Evolutionary conservation across 2,329 filamentous ascomycete species (phyloP).

Genomic region (Hymenoscyphus fructigenus): DNA sequence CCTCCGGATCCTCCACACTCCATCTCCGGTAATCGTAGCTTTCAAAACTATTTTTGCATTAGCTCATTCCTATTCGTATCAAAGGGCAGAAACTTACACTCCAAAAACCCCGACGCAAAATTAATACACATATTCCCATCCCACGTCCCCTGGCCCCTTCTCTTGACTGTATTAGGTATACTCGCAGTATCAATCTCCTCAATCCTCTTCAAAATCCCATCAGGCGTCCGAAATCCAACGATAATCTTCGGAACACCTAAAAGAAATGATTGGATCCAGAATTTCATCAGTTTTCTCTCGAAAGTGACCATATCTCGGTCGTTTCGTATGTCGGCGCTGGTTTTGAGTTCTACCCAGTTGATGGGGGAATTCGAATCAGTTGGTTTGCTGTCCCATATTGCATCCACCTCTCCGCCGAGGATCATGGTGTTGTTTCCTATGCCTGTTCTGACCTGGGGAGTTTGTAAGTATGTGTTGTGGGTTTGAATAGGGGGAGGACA

Average conservation of each 20-base stretch:
- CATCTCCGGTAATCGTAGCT: conserved; percentile 60
- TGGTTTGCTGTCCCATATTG: conserved; percentile 84
- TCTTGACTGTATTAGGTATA: conserved; percentile 75
- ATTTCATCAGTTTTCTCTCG: conserved; percentile 88
- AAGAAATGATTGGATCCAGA: conserved; percentile 95
- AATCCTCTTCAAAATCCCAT: conserved; percentile 69
- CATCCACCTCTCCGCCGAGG: conserved; percentile 92
- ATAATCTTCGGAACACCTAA: conserved; percentile 90
- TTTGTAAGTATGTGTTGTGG: not conserved
- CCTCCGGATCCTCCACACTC: conserved; percentile 77
- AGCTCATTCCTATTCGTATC: conserved; percentile 12
- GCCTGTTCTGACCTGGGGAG: conserved; percentile 67
- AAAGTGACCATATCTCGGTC: conserved; percentile 72
- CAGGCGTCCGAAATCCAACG: conserved; percentile 77
- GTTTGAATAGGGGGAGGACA: not conserved
- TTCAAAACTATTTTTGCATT: conserved; percentile 54
- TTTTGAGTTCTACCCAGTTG: conserved; percentile 96
- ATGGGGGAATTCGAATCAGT: conserved; percentile 57
- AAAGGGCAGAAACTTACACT: conserved; percentile 55
- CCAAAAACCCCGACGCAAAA: conserved; percentile 75
- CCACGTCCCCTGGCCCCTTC: conserved; percentile 67
- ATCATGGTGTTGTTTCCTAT: conserved; percentile 75
- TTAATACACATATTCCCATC: conserved; percentile 94
- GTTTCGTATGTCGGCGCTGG: conserved; percentile 68
- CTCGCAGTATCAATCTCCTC: conserved; percentile 77